phyloP scores from a whole-genome alignment of 495 filamentous ascomycete genomes.

The Podospora conica region DNA sequence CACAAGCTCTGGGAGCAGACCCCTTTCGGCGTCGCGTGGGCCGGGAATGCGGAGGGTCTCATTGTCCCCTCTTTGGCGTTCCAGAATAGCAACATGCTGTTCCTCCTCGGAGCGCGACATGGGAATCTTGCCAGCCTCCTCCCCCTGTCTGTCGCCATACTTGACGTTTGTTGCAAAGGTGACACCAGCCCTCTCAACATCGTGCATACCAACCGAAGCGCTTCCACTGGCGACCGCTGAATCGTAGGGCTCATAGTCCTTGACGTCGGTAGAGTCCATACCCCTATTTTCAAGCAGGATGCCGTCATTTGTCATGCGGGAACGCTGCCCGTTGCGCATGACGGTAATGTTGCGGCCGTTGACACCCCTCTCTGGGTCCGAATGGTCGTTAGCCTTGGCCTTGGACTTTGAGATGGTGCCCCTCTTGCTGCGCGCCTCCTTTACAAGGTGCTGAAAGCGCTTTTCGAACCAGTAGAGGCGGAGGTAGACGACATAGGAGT shows the following conservation, averaged over 20 bases:
- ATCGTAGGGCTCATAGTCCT: conserved; percentile 8
- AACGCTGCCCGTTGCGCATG: conserved; percentile 47
- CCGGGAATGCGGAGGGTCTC: conserved; percentile 77
- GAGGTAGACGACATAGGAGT: conserved; percentile 80
- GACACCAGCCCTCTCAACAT: conserved; percentile 39
- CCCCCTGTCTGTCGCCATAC: conserved; percentile 36
- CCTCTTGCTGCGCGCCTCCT: conserved; percentile 37
- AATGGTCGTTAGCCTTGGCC: conserved; percentile 50
- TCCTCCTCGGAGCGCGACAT: conserved; percentile 59
- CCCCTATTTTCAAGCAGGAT: conserved; percentile 26
- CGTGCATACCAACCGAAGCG: conserved; percentile 12
- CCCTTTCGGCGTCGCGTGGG: conserved; percentile 77
- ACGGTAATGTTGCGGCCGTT: conserved; percentile 67
- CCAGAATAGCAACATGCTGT: conserved; percentile 71
- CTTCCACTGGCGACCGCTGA: conserved; percentile 2
- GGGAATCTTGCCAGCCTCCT: conserved; percentile 39
- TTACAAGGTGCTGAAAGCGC: conserved; percentile 65
- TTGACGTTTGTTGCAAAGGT: conserved; percentile 58
- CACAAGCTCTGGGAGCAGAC: conserved; percentile 60
- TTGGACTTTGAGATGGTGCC: conserved; percentile 45
- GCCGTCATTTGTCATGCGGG: conserved; percentile 44
- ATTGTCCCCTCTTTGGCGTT: conserved; percentile 70
- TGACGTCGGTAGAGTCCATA: conserved; percentile 3
- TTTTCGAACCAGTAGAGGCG: conserved; percentile 98
- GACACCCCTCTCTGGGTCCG: conserved; percentile 60